A percentile compares a stretch with the other conserved stretches of the same genome.
phyloP scores from a whole-genome alignment of 768 basidiomycete genomes.

The Amanita thiersii region DNA sequence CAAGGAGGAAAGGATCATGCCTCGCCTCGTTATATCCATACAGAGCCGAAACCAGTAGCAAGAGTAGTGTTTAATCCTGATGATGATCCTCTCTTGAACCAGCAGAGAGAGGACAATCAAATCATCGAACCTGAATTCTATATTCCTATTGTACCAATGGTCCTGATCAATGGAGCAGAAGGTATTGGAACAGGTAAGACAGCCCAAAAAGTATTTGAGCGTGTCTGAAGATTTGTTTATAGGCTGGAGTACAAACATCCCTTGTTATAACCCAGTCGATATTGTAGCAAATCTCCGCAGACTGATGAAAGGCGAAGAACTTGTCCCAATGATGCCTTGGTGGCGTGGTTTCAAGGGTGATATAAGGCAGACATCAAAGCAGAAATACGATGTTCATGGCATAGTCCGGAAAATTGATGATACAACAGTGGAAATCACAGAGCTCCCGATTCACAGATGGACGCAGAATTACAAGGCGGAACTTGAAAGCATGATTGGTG shows the following conservation, averaged over 20 bases:
- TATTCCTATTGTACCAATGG: slow-evolving; percentile 80
- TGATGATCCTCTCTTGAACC: slow-evolving; percentile 81
- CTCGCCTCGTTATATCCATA: slow-evolving; percentile 94
- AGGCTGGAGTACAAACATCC: slow-evolving; percentile 95
- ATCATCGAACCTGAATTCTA: slow-evolving; percentile 93
- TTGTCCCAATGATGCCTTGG: slow-evolving; percentile 89
- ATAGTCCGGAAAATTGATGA: slow-evolving; percentile 69
- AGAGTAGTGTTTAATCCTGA: slow-evolving; percentile 70
- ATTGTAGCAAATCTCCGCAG: slow-evolving; percentile 83
- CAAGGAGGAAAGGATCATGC: slow-evolving; percentile 95
- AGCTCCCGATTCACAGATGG: slow-evolving; percentile 94
- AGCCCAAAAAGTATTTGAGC: neutral
- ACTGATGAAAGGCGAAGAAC: slow-evolving; percentile 78
- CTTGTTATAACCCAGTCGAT: slow-evolving; percentile 87
- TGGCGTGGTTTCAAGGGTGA: slow-evolving; percentile 93
- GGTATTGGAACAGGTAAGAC: slow-evolving; percentile 90
- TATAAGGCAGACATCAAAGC: slow-evolving; percentile 71
- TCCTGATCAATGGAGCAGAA: slow-evolving; percentile 90
- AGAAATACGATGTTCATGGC: slow-evolving; percentile 82
- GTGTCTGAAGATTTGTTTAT: slow-evolving; percentile 5
- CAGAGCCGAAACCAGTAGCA: slow-evolving; percentile 66
- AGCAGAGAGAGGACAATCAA: slow-evolving; percentile 79
- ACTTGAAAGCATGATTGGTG: slow-evolving; percentile 75
- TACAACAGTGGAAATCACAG: slow-evolving; percentile 90
- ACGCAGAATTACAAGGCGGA: slow-evolving; percentile 90